These are phyloP conservation scores for Macrolepiota fuliginosa DNA, from an alignment of 768 basidiomycete species.

Conservation along the genomic window DNA sequence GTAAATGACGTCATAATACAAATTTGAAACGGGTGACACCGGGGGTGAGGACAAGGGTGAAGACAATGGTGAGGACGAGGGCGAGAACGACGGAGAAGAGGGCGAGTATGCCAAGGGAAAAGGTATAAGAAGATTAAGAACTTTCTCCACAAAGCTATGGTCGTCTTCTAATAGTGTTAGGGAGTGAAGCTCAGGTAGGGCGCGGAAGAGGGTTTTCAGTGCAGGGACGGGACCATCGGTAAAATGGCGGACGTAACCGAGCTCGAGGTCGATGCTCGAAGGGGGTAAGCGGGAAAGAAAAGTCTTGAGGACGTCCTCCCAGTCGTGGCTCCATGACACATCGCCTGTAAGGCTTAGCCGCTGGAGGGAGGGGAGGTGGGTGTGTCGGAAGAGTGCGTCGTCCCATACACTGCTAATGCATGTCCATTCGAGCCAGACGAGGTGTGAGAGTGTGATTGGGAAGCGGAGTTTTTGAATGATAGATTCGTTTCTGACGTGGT, in stretches of 20 bases:
- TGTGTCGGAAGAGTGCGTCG: slow-evolving; percentile 8
- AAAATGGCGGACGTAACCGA: neutral
- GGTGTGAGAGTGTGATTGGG: neutral
- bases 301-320: neutral
- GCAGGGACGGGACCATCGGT: neutral
- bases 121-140: neutral
- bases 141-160: slow-evolving; percentile 5
- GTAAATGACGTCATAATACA: neutral
- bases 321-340: slow-evolving; percentile 2
- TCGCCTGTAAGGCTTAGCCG: neutral
- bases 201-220: slow-evolving; percentile 1
- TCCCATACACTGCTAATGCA: slow-evolving; percentile 4
- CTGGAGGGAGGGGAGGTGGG: neutral
- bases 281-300: slow-evolving; percentile 4
- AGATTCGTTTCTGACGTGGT: slow-evolving; percentile 1
- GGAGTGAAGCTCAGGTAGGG: neutral
- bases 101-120: neutral
- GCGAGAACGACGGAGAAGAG: no score
- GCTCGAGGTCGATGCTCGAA: neutral
- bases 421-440: slow-evolving; percentile 7
- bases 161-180: slow-evolving; percentile 2
- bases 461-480: neutral
- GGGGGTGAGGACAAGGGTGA: neutral
- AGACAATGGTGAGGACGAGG: neutral
- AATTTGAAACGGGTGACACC: neutral